Percentiles rank a stretch among this genome's conserved stretches.
These are phyloP conservation scores for Gynostemma pentaphyllum DNA, from an alignment of 306 rosid species.

Conservation along the genomic window DNA sequence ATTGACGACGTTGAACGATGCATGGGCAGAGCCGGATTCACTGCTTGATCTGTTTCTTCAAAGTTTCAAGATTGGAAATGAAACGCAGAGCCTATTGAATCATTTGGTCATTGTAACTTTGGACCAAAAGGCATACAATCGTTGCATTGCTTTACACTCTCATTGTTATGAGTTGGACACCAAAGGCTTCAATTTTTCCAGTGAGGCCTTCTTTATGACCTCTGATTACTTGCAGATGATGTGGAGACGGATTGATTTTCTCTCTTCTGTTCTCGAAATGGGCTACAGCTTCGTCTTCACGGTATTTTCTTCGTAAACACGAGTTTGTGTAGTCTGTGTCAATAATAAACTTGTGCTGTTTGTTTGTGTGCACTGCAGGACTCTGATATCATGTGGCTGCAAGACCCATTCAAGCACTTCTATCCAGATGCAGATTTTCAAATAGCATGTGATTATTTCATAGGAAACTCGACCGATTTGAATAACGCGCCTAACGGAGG, in stretches of 20 bases:
- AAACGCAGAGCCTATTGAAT: slow-evolving; percentile 39
- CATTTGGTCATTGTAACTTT: slow-evolving; percentile 55
- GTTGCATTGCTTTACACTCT: slow-evolving; percentile 51
- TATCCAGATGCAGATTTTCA: slow-evolving; percentile 57
- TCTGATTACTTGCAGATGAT: slow-evolving; percentile 57
- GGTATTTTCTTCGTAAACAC: slow-evolving; percentile 30
- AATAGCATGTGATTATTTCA: slow-evolving; percentile 54
- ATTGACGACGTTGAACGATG: slow-evolving; percentile 65
- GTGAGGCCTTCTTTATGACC: slow-evolving; percentile 64
- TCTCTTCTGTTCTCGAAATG: slow-evolving; percentile 39
- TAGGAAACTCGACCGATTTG: slow-evolving; percentile 29
- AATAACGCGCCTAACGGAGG: slow-evolving; percentile 62
- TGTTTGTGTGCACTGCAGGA: slow-evolving; percentile 29
- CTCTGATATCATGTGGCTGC: slow-evolving; percentile 78
- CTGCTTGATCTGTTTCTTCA: slow-evolving; percentile 62
- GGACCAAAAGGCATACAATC: slow-evolving; percentile 58
- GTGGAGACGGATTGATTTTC: slow-evolving; percentile 69
- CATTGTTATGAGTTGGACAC: slow-evolving; percentile 45
- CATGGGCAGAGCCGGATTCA: slow-evolving; percentile 78
- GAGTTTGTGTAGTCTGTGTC: no score
- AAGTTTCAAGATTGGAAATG: slow-evolving; percentile 55
- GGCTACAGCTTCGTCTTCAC: slow-evolving; percentile 83
- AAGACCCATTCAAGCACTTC: slow-evolving; percentile 53
- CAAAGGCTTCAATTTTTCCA: slow-evolving; percentile 36
- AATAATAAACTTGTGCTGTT: no score